Evolutionary conservation across 208 protist species (phyloP), one percentile per base, ranked within the genome.

Genomic region (Strigomonas oncopelti): DNA sequence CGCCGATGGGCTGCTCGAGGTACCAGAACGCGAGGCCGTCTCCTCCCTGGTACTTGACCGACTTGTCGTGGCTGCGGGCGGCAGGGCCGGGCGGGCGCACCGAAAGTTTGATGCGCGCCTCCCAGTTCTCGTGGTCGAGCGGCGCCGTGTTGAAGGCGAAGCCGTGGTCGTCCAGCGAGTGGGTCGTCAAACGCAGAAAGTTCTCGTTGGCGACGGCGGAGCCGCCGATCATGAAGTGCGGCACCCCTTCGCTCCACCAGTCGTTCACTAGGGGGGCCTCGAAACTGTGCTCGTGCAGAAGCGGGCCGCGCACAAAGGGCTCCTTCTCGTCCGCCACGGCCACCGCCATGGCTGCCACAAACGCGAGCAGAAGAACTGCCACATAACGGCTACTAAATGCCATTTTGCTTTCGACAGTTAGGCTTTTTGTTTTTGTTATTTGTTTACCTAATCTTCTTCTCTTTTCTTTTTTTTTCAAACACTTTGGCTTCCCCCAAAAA

Each of bases 191-290:
- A 5, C 90, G 82, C 62, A 95, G 58, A 55, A 90, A 91, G n/a
- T 86, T 80, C 59, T 90, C 85, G 45, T 84, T 93, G 0, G 86
- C 85, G 16, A 93, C 78, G 38, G 90, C 78, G 20, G 80, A 84
- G 8, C 87, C 90, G 20, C 90, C 87, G 64, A 95, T 84, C 82
- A 92, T 90, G 72, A 81, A 95, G 64, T 95, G 85, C 9, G 90
- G 87, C 0, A 95, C 80, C 3, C 90, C 90, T 61, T 91, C 90
- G 57, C 92, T 79, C 90, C 90, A 95, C 90, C 90, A 95, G 59
- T 95, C 90, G 29, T 72, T 77, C 5, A 95, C 85, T 5, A 92
- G 81, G 4, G 90, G 90, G 24, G 75, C 69, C 16, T 77, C 68
- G 56, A 95, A 82, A 64, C 80, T 87, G 79, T 95, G 90, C 65